Evolutionary conservation across 805 yeast species (phyloP).

Genomic region (Cyberlindnera xishuangbannaensis): DNA sequence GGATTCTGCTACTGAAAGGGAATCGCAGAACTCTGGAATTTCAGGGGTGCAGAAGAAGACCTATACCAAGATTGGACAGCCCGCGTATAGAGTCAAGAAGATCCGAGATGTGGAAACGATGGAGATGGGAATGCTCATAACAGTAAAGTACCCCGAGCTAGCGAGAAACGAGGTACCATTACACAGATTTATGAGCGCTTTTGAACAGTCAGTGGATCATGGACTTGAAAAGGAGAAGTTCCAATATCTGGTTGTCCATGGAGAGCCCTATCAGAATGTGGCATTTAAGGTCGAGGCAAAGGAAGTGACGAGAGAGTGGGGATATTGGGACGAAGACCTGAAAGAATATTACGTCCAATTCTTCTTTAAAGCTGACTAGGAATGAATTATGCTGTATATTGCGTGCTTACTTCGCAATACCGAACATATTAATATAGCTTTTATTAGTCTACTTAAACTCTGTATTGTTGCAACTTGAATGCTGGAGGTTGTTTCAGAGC

Average conservation of each 20-base stretch:
- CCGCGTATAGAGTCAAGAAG: conserved; percentile 63
- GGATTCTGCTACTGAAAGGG: conserved; percentile 1
- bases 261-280: conserved; percentile 84
- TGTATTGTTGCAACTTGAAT: conserved; percentile 53
- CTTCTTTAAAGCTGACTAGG: conserved; percentile 50
- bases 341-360: conserved; percentile 68
- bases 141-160: conserved; percentile 49
- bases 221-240: conserved; percentile 36
- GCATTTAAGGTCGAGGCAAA: conserved; percentile 67
- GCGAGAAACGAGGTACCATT: conserved; percentile 45
- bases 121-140: conserved; percentile 63
- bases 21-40: conserved; percentile 25
- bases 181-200: conserved; percentile 71
- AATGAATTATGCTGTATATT: too few species aligned
- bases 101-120: conserved; percentile 53
- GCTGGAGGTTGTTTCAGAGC: conserved; percentile 57
- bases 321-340: conserved; percentile 68
- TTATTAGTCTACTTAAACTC: too few species aligned
- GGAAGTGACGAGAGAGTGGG: conserved; percentile 48
- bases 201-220: conserved; percentile 56
- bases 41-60: conserved; percentile 16
- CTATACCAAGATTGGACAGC: conserved; percentile 53
- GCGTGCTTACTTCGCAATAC: too few species aligned
- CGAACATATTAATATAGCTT: too few species aligned
- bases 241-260: conserved; percentile 77